Conservation (phyloP, 225 moss, liverwort and hornwort species). For the Climacium dendroides region DNA sequence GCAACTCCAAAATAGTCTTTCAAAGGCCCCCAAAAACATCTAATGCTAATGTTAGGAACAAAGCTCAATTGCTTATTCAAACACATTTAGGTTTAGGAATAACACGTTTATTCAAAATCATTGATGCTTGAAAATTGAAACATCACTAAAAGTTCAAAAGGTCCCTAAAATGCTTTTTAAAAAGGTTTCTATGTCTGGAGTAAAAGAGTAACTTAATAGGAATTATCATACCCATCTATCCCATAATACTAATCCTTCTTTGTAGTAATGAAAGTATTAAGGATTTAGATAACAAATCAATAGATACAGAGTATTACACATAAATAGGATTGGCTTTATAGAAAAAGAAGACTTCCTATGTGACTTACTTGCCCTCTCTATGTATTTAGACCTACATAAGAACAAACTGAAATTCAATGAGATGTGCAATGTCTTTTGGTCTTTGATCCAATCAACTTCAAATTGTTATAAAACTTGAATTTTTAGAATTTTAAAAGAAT, state of each 20-base stretch:
- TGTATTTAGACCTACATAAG: not conserved
- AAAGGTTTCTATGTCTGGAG: not conserved
- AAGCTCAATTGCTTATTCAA: not conserved
- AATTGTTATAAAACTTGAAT: not conserved
- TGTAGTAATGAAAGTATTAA: not conserved
- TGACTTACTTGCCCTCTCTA: not conserved
- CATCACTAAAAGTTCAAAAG: not conserved
- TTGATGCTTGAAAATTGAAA: not conserved
- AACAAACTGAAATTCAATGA: not conserved
- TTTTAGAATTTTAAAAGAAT: no score
- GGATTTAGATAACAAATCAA: not conserved
- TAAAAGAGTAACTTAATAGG: not conserved
- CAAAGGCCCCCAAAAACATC: no score
- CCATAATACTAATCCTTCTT: not conserved
- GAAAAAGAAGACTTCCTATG: not conserved
- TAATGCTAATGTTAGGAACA: no score
- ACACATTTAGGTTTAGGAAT: not conserved
- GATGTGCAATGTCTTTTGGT: not conserved
- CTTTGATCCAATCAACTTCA: not conserved
- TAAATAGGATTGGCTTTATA: not conserved
- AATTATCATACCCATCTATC: accelerated
- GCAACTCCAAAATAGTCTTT: no score
- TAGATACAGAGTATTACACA: not conserved
- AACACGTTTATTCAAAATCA: not conserved
- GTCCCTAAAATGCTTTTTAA: not conserved